phyloP scores from a whole-genome alignment of 2,329 filamentous ascomycete genomes.

The Chaetomium olivaceum region DNA sequence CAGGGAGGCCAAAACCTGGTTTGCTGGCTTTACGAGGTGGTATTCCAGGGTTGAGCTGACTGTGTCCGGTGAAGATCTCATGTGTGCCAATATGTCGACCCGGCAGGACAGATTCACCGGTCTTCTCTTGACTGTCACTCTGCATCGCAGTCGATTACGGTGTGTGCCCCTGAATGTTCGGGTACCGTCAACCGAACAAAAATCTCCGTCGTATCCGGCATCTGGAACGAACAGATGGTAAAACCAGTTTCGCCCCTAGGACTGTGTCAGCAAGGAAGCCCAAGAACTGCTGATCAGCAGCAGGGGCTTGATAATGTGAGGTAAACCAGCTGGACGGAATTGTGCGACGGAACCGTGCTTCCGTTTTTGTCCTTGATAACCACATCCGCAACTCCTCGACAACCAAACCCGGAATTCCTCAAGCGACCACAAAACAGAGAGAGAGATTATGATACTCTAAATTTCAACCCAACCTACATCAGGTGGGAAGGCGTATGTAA shows the following conservation, averaged over 20 bases:
- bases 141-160: neutral
- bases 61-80: neutral
- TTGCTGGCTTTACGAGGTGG: slow-evolving; percentile 6
- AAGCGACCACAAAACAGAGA: neutral
- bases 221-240: neutral
- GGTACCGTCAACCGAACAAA: neutral
- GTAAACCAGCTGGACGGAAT: neutral
- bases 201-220: neutral
- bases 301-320: neutral
- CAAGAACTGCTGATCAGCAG: neutral
- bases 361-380: neutral
- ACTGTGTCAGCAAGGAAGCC: neutral
- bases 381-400: no score
- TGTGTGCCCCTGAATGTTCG: neutral
- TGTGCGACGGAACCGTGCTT: neutral
- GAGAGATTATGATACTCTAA: neutral
- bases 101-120: neutral
- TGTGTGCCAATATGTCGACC: neutral
- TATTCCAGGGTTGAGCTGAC: neutral
- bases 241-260: neutral
- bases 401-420: no score
- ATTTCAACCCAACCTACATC: neutral
- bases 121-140: no score
- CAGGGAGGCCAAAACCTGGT: neutral
- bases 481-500: neutral